Percentiles rank a stretch among this genome's conserved stretches.
Evolutionary conservation across 768 basidiomycete species (phyloP).

Genomic region (Polyporus arcularius): DNA sequence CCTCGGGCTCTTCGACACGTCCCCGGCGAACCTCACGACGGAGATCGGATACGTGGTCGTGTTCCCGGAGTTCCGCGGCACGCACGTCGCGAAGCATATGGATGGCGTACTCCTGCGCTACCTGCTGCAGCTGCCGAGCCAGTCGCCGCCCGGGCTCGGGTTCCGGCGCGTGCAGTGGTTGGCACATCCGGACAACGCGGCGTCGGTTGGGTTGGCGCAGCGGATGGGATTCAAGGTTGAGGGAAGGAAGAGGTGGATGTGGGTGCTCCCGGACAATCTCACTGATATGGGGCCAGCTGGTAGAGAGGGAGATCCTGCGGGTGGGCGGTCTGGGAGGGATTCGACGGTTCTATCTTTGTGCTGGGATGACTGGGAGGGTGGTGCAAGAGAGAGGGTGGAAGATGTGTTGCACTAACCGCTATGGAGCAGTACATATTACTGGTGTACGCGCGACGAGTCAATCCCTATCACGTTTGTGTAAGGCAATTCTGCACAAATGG

Average conservation of each 20-base stretch:
- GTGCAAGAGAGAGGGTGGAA: constrained; percentile 34
- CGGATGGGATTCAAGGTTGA: constrained; percentile 51
- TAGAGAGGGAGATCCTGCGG: constrained; percentile 24
- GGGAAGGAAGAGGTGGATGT: constrained; percentile 40
- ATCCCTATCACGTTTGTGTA: too few species aligned
- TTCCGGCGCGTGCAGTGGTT: constrained; percentile 51
- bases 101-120: constrained; percentile 34
- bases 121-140: constrained; percentile 24
- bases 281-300: constrained; percentile 29
- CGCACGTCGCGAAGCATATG: constrained; percentile 45
- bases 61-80: constrained; percentile 41
- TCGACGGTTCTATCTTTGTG: constrained; percentile 50
- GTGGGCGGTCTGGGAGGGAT: constrained; percentile 29
- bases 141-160: constrained; percentile 35
- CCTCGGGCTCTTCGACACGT: constrained; percentile 37
- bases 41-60: constrained; percentile 44
- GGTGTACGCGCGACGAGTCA: too few species aligned
- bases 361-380: constrained; percentile 62
- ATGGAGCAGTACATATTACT: too few species aligned
- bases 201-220: constrained; percentile 41
- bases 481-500: too few species aligned
- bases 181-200: constrained; percentile 38
- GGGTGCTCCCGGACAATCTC: constrained; percentile 33
- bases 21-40: constrained; percentile 30
- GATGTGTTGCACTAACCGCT: not conserved